A percentile compares a stretch with the other conserved stretches of the same genome.
Evolutionary conservation across 768 basidiomycete species (phyloP).

Genomic region (Glaciozyma martinii): DNA sequence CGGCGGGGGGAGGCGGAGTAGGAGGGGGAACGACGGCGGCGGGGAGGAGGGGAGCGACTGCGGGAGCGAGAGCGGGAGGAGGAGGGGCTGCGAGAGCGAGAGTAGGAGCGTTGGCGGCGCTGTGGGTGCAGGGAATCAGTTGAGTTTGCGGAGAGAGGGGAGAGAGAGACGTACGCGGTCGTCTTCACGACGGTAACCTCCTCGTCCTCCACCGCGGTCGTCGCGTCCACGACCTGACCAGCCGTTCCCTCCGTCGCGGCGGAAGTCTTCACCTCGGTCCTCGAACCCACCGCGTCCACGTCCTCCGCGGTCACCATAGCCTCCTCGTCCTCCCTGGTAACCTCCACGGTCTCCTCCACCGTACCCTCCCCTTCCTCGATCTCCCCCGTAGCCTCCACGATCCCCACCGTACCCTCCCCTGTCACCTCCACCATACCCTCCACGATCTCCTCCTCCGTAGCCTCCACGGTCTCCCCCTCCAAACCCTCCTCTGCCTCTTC

Average conservation of each 20-base stretch:
- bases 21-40: constrained; percentile 8
- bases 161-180: not conserved
- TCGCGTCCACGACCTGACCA: constrained; percentile 2
- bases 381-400: constrained; percentile 4
- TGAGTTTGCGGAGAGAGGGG: not conserved
- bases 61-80: constrained; percentile 5
- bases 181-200: constrained; percentile 38
- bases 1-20: not conserved
- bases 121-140: not conserved
- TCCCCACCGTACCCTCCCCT: not conserved
- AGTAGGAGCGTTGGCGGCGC: constrained; percentile 2
- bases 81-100: constrained; percentile 3
- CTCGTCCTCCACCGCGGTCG: constrained; percentile 36
- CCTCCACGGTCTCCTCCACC: not conserved
- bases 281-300: constrained; percentile 8
- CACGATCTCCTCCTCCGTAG: not conserved
- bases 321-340: not conserved
- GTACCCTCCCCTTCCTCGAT: constrained; percentile 43
- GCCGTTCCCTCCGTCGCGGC: constrained; percentile 15
- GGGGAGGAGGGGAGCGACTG: not conserved
- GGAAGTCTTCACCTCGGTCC: constrained; percentile 45
- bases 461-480: constrained; percentile 3
- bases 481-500: constrained; percentile 32
- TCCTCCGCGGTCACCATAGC: constrained; percentile 32
- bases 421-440: constrained; percentile 1